Base-by-base conservation (phyloP, 306 rosid species). In the Inga oerstediana region DNA sequence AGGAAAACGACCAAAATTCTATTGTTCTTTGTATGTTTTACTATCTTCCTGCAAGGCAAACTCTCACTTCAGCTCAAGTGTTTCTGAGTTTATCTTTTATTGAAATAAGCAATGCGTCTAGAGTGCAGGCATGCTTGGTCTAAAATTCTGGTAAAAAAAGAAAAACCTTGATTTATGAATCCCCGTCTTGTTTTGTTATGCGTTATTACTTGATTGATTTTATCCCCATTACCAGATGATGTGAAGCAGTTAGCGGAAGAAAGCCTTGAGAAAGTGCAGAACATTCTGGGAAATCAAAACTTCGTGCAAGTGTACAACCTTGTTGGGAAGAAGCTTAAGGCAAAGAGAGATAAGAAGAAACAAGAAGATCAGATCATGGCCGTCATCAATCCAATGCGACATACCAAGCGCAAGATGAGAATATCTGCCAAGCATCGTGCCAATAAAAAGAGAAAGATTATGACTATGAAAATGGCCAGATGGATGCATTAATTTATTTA, bases 321-420 rank as follows among this genome's bases (percentile, higher is more conserved):
- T 77, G 90, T 90, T 84, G 85, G 93, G 88, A 96, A 89, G 88
- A 79, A 84, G 70, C 90, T 92, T 34, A 86, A 85, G 81, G 80
- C 80, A 32, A 96, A 91, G 79, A 87, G 99, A 87, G 93, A 89
- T 65, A 89, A 91, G 91, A 93, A 94, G 89, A 96, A 89, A 79
- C 91, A 85, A 39, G 94, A 88, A 85, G 94, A 90, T 84, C 93
- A 96, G 85, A 83, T 87, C 56, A 88, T 96, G 98, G 99, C 99
- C 35, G 99, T 92, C 39, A 80, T 86, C 37, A 86, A 96, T 88
- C 97, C 99, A 0, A 81, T 83, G 93, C 91, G 91, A 61, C 90
- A 92, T 70, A 96, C 98, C 24, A 92, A 93, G 86, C 85, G 98
- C 81, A 96, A 93, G 85, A 24, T 89, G 79, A 92, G 86, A 79